Conservation (phyloP, 306 rosid species). For the Sicyos edulis region DNA sequence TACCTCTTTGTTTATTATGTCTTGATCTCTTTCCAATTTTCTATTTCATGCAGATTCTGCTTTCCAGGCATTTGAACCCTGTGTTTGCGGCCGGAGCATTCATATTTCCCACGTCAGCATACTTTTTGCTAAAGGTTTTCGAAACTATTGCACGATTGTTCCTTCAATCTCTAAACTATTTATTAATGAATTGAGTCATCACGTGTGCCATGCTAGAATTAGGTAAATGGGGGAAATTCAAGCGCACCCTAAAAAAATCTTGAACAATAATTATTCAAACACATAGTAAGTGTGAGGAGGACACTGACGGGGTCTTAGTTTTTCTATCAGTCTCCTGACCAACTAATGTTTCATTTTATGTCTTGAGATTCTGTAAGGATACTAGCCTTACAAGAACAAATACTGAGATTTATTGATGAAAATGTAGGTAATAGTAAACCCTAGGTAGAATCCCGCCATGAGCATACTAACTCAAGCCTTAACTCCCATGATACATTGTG, state of each 20-base stretch:
- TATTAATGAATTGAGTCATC: background rate
- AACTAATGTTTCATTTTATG: no score
- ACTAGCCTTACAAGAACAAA: no score
- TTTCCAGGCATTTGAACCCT: constrained; percentile 57
- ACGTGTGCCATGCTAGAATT: background rate
- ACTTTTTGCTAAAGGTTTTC: constrained; percentile 79
- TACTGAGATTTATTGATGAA: no score
- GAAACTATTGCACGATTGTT: constrained; percentile 11
- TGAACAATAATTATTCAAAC: background rate
- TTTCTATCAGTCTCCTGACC: no score
- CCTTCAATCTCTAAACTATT: background rate
- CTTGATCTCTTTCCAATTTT: constrained; percentile 22
- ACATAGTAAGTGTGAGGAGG: background rate
- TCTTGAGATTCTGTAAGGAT: no score
- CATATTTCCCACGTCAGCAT: constrained; percentile 66
- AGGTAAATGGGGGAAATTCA: background rate
- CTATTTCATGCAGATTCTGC: constrained; percentile 63
- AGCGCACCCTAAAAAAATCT: background rate
- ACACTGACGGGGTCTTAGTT: background rate
- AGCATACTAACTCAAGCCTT: no score
- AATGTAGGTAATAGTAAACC: no score
- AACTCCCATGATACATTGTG: no score
- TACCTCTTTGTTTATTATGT: constrained; percentile 17
- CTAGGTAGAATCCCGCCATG: no score
- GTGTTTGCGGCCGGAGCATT: constrained; percentile 85